Evolutionary conservation across 495 filamentous ascomycete genomes (phyloP).

Genomic region (Penicillium fimorum): DNA sequence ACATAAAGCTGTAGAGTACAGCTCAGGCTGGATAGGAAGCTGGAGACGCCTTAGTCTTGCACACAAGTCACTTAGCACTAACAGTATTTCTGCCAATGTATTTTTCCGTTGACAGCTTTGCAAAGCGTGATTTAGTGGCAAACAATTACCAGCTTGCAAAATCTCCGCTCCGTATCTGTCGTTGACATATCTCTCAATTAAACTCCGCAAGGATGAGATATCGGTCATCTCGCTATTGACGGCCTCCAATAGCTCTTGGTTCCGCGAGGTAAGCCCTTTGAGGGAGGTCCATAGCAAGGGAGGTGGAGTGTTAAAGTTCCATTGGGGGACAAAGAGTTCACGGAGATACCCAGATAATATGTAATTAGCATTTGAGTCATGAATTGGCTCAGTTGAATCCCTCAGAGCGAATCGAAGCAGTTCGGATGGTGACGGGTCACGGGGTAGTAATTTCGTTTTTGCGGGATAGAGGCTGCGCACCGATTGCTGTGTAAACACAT

Average conservation of each 20-base stretch:
- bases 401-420: slow-evolving; percentile 34
- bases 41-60: slow-evolving; percentile 24
- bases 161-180: slow-evolving; percentile 1
- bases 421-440: slow-evolving; percentile 29
- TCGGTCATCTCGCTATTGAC: slow-evolving; percentile 1
- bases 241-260: slow-evolving; percentile 3
- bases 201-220: slow-evolving; percentile 10
- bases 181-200: slow-evolving; percentile 26
- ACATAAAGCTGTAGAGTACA: slow-evolving; percentile 15
- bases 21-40: slow-evolving; percentile 17
- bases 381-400: slow-evolving; percentile 13
- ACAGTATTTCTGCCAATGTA: slow-evolving; percentile 31
- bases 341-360: slow-evolving; percentile 10
- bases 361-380: neutral
- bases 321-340: slow-evolving; percentile 25
- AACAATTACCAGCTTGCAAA: slow-evolving; percentile 11
- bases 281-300: slow-evolving; percentile 26
- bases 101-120: slow-evolving; percentile 17
- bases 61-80: slow-evolving; percentile 28
- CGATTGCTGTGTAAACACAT: neutral
- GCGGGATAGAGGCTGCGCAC: slow-evolving; percentile 10
- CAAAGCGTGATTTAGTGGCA: slow-evolving; percentile 5
- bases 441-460: slow-evolving; percentile 4
- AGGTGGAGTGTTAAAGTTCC: slow-evolving; percentile 24
- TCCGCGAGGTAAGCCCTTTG: slow-evolving; percentile 13